Evolutionary conservation across 371 early-diverging fungal genomes (phyloP), one percentile per base, ranked within the genome.

Genomic region (Rhizopus stolonifer): DNA sequence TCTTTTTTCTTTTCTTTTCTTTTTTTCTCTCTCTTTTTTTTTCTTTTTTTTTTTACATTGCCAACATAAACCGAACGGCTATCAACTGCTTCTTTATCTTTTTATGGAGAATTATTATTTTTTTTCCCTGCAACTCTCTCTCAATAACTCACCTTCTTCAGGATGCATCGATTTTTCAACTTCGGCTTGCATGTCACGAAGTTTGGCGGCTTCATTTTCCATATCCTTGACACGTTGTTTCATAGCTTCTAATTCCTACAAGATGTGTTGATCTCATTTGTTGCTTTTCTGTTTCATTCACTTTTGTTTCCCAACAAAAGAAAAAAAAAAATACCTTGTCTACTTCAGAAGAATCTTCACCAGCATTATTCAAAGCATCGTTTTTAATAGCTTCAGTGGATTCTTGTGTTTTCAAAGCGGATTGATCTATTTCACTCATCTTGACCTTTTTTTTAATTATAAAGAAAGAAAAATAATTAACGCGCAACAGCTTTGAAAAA

Each of bases 201-300:
- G 81, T 69, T 92, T 91, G 45, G 90, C 90, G n/a, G 98, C 96
- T 61, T 98, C 98, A 48, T 87, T 85, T 66, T 96, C 96, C 94
- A 95, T 93, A 69, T 93, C 91, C 58, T 87, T 71, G 33, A 95
- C 89, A 29, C 92, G 84, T 62, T 81, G 81, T 70, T 92, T 90
- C 90, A 96, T 90, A 49, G 84, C 90, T 51, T 87, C 92, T 44
- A 93, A 64, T 67, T 90, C 88, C 65, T 78, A 48, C 11, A 15
- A 17, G 44, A 31, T 15, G 33, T 26, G 10, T 17, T 13, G 13
- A 29, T 21, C 19, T n/a, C 26, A 26, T 10, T 14, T 49, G n/a
- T 33, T 49, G 29, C 29, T 9, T 29, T n/a, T n/a, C n/a, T 11
- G 29, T 36, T 19, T n/a, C 14, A n/a, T 21, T 49, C 11, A 18